Evolutionary conservation across 768 basidiomycete genomes (phyloP), one percentile per base, ranked within the genome.

Genomic region (Boletus eberwhitei): DNA sequence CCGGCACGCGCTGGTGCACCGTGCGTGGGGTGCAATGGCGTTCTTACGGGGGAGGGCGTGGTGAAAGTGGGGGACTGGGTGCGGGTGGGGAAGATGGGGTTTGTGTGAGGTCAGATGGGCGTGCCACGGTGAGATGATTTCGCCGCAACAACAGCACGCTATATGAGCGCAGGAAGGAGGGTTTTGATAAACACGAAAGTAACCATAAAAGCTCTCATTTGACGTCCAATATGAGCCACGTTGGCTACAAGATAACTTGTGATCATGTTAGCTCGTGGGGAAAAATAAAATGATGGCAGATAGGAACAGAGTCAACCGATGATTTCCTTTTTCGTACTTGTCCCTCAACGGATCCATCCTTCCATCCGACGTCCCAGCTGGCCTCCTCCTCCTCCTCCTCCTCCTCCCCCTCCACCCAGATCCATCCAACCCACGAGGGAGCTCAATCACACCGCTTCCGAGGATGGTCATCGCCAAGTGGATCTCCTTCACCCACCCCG

Each of bases 21-120:
- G 1, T 90, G 86, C 61, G 74, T 91, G 35, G 88, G 88, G 4
- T 80, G 80, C 61, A 87, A 90, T 63, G 86, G 75, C 0, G 77
- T 85, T 19, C 76, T 83, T 12, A 66, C 66, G 6, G 78, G 69
- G 2, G 66, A 61, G 35, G 88, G 89, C 0, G 70, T 75, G 21
- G 71, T 87, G 24, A 74, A 64, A 8, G 85, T 90, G 24, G 87
- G 87, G 11, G 89, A 90, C 64, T 57, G 64, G 53, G 77, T 90
- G 32, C 71, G 71, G 57, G 77, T 85, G 48, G 75, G 68, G 55
- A 74, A 77, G 67, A 73, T 73, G 67, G 70, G 70, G 32, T 36
- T 40, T n/a, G 71, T 71, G 8, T 69, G 48, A 64, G 39, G 7
- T 19, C 13, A 22, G 7, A 43, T 35, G 5, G 5, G 17, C 42